Base-by-base conservation (phyloP, 2,329 filamentous ascomycete species). In the Trichophyton schoenleinii region DNA sequence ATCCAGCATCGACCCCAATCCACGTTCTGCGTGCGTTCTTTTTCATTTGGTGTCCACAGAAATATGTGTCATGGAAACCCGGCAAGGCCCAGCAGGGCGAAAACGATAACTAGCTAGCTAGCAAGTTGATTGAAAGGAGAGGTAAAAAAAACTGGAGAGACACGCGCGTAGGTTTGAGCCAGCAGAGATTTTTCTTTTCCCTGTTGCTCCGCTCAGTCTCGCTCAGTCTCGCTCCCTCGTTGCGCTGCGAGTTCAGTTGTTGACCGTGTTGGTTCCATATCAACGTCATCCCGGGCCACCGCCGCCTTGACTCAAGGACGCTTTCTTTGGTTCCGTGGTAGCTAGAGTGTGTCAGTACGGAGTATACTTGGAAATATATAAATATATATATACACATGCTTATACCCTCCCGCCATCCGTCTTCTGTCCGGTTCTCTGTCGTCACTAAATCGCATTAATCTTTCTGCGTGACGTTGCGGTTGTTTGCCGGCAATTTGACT, bases 1-100 rank as follows among this genome's bases (percentile, higher is more conserved):
- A 55, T 55, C 52, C 52, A 55, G 52, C 31, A 28, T 34, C 52
- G 52, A 55, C 34, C 52, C 34, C 52, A 36, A 55, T 55, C 31
- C 52, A 55, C 52, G 52, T 55, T 55, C 34, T 36, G 31, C 31
- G 15, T 55, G 28, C 28, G 28, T 34, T 36, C 31, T 18, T 55
- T 36, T 36, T 38, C 52, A 55, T 55, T 55, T 55, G 52, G 52
- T 38, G 52, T 20, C 52, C 25, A 55, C 52, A 53, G 20, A 25
- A 53, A 31, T 38, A 36, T 55, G 31, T 55, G 28, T 55, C 52
- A 55, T 34, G 28, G 20, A 55, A 55, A 36, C 25, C 11, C n/a
- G 15, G 28, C 31, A 28, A 34, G 52, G 18, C 34, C 34, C 34
- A 38, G 9, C 34, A 31, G 28, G 28, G 6, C 28, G 6, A 31